A percentile compares a stretch with the other conserved stretches of the same genome.
Evolutionary conservation across 75 land plant species (phyloP).

Genomic region (Azolla pinnata): DNA sequence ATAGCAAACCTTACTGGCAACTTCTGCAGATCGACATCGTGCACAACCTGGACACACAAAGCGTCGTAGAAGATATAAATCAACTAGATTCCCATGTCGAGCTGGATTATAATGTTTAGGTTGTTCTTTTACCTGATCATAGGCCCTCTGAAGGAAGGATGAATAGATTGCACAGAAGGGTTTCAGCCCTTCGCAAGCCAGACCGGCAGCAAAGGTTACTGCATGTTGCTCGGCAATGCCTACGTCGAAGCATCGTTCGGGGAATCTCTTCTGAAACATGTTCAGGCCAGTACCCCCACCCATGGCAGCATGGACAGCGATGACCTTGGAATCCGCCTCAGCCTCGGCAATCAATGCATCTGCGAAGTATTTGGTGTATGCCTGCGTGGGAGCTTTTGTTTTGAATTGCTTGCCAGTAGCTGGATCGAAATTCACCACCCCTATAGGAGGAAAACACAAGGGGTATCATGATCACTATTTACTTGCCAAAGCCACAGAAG

Average conservation of each 20-base stretch:
- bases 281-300: constrained; percentile 48
- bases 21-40: constrained; percentile 70
- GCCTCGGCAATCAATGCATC: constrained; percentile 66
- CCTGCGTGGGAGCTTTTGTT: constrained; percentile 23
- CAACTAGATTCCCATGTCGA: neutral
- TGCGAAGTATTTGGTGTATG: constrained; percentile 50
- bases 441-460: constrained; percentile 6
- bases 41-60: constrained; percentile 43
- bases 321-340: constrained; percentile 46
- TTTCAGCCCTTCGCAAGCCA: constrained; percentile 66
- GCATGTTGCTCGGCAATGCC: constrained; percentile 87
- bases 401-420: constrained; percentile 32
- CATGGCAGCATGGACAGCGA: constrained; percentile 63
- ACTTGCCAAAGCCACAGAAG: neutral
- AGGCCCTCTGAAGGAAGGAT: constrained; percentile 59
- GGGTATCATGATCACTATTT: neutral
- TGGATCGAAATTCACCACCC: constrained; percentile 35
- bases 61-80: neutral
- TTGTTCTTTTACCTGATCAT: constrained; percentile 50
- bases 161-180: constrained; percentile 68
- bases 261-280: constrained; percentile 42
- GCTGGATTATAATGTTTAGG: neutral
- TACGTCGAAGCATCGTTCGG: constrained; percentile 66
- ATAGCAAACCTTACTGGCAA: constrained; percentile 72
- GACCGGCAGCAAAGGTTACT: constrained; percentile 75